Evolutionary conservation across 148 eudicot species (phyloP).

Genomic region (Spergularia bocconei): DNA sequence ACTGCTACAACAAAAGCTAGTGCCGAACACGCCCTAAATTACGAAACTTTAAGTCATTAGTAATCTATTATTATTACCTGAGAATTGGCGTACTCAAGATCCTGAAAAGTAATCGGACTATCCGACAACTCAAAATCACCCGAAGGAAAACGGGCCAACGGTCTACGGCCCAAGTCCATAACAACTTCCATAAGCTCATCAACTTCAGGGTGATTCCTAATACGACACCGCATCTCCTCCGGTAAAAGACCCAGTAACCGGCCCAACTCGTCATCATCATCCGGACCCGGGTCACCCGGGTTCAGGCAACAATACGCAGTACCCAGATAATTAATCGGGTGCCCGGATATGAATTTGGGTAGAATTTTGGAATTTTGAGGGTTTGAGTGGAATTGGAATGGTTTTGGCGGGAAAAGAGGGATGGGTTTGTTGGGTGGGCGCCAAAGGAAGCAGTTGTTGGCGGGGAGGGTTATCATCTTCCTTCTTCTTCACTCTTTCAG

Average conservation of each 20-base stretch:
- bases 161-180: conserved; percentile 84
- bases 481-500: background rate
- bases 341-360: conserved; percentile 5
- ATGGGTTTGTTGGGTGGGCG: conserved; percentile 21
- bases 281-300: conserved; percentile 20
- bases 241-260: conserved; percentile 67
- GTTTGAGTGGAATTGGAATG: conserved; percentile 15
- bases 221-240: conserved; percentile 60
- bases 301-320: conserved; percentile 23
- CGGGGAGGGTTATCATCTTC: conserved; percentile 8
- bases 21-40: background rate
- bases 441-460: background rate
- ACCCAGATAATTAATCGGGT: conserved; percentile 7
- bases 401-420: conserved; percentile 56
- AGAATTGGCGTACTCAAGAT: conserved; percentile 60
- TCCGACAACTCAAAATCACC: conserved; percentile 83
- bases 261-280: conserved; percentile 55
- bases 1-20: background rate
- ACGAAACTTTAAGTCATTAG: background rate
- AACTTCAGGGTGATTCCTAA: conserved; percentile 55
- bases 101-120: conserved; percentile 53
- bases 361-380: conserved; percentile 14
- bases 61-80: conserved; percentile 51
- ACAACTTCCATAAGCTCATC: conserved; percentile 76
- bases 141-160: conserved; percentile 74